phyloP scores from a whole-genome alignment of 2,329 filamentous ascomycete species.

The Coniochaeta pulveracea region DNA sequence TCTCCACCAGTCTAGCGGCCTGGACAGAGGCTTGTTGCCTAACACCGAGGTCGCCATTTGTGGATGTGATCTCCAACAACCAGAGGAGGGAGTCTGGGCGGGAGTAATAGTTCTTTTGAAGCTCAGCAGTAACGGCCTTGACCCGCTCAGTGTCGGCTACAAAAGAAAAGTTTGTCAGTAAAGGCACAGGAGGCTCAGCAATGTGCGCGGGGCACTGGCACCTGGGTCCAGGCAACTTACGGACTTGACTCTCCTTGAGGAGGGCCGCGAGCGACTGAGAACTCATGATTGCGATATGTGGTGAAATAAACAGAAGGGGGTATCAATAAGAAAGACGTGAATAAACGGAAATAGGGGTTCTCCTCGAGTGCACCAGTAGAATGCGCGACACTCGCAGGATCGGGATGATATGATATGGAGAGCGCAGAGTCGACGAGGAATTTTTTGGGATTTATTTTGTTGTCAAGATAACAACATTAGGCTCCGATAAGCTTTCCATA shows the following conservation, averaged over 20 bases:
- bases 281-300: constrained; percentile 45
- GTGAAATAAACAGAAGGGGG: constrained; percentile 10
- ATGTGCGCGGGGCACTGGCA: constrained; percentile 6
- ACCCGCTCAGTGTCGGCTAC: constrained; percentile 79
- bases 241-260: constrained; percentile 77
- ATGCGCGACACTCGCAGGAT: background rate
- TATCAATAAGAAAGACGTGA: constrained; percentile 1
- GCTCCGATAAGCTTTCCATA: constrained; percentile 3
- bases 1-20: constrained; percentile 68
- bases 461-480: constrained; percentile 1
- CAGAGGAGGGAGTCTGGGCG: constrained; percentile 73
- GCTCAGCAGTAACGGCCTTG: constrained; percentile 78
- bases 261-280: constrained; percentile 76
- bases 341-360: background rate
- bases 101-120: constrained; percentile 90
- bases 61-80: constrained; percentile 79
- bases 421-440: background rate
- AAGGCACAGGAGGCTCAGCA: constrained; percentile 4
- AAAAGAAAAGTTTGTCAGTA: constrained; percentile 21
- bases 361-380: background rate
- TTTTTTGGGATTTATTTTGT: background rate
- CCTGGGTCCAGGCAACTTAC: constrained; percentile 46
- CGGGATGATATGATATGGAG: constrained; percentile 1
- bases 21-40: constrained; percentile 90
- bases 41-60: constrained; percentile 59